Base-by-base conservation (phyloP, 768 basidiomycete genomes). In the Wakefieldia striispora region DNA sequence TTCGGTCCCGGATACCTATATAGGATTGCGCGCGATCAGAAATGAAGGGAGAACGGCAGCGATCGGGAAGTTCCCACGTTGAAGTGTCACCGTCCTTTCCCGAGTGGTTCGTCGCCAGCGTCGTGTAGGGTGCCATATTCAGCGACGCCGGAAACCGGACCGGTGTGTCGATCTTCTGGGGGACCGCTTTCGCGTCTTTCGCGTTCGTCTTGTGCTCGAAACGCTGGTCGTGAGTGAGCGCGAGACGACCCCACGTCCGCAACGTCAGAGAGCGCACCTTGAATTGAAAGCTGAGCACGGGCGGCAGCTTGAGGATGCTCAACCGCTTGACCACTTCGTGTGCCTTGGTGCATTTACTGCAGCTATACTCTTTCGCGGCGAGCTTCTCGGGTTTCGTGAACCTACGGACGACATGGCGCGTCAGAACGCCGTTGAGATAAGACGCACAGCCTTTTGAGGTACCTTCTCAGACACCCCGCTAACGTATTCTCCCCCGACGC, bases 231-330 rank as follows among this genome's bases (percentile, higher is more conserved):
- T n/a, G n/a, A n/a, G n/a, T n/a, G n/a, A n/a, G n/a, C n/a, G n/a
- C n/a, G n/a, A n/a, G n/a, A n/a, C n/a, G n/a, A n/a, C n/a, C n/a
- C n/a, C n/a, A n/a, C n/a, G n/a, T n/a, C n/a, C n/a, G n/a, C n/a
- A n/a, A n/a, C n/a, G n/a, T n/a, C n/a, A n/a, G n/a, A n/a, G n/a
- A 21, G 3, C 51, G 12, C 11, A 47, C 95, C 79, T 98, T 98
- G 75, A 98, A 86, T 64, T 97, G 95, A 59, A 98, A 91, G 57
- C 88, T 91, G 40, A 98, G 72, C 1, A 95, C 93, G 0, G 90
- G 86, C 0, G 95, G 94, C 8, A 98, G 74, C 57, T 84, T 87
- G 43, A 80, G 82, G 57, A 97, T 84, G 57, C 87, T 90, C 43
- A 97, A 73, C 7, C 90, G 83, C 63, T 95, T 93, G 56, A 82